A percentile compares a stretch with the other conserved stretches of the same genome.
These are phyloP conservation scores for Fusarium sp. DNA, from an alignment of 2,329 filamentous ascomycete genomes.

Conservation along the genomic window DNA sequence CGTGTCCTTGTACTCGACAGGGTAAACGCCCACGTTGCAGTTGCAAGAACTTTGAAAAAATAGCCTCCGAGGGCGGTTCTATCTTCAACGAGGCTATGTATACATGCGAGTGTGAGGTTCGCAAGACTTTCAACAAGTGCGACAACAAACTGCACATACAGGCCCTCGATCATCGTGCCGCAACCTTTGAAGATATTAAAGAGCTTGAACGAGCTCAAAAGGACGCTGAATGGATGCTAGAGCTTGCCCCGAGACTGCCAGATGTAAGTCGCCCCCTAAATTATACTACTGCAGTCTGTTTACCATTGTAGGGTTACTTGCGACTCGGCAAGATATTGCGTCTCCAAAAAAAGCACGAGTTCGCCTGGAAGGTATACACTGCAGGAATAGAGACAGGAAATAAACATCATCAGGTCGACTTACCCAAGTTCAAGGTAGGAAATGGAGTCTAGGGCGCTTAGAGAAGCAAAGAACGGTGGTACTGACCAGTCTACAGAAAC, in stretches of 20 bases:
- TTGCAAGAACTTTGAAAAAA: slow-evolving; percentile 55
- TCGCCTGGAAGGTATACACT: slow-evolving; percentile 55
- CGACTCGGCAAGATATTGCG: slow-evolving; percentile 55
- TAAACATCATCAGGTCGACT: slow-evolving; percentile 42
- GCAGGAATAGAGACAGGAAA: slow-evolving; percentile 52
- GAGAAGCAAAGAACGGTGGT: neutral
- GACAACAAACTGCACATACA: slow-evolving; percentile 53
- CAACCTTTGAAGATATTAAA: slow-evolving; percentile 53
- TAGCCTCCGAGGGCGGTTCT: slow-evolving; percentile 49
- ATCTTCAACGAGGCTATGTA: slow-evolving; percentile 57
- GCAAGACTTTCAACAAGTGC: slow-evolving; percentile 54
- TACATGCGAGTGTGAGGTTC: slow-evolving; percentile 52
- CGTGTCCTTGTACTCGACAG: slow-evolving; percentile 51
- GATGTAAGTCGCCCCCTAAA: slow-evolving; percentile 48
- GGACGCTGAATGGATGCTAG: slow-evolving; percentile 58
- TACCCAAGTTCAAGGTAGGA: slow-evolving; percentile 51
- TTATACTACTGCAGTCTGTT: neutral
- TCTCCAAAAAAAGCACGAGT: slow-evolving; percentile 51
- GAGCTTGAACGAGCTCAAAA: slow-evolving; percentile 53
- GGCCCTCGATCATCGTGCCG: slow-evolving; percentile 56
- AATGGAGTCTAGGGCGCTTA: neutral
- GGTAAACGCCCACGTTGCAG: slow-evolving; percentile 51
- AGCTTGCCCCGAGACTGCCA: slow-evolving; percentile 54
- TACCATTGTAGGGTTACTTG: slow-evolving; percentile 53
- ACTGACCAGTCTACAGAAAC: slow-evolving; percentile 46